Percentiles rank a stretch among this genome's conserved stretches.
Conservation (phyloP, 768 basidiomycete genomes). For the Pulveroboletus frians region DNA sequence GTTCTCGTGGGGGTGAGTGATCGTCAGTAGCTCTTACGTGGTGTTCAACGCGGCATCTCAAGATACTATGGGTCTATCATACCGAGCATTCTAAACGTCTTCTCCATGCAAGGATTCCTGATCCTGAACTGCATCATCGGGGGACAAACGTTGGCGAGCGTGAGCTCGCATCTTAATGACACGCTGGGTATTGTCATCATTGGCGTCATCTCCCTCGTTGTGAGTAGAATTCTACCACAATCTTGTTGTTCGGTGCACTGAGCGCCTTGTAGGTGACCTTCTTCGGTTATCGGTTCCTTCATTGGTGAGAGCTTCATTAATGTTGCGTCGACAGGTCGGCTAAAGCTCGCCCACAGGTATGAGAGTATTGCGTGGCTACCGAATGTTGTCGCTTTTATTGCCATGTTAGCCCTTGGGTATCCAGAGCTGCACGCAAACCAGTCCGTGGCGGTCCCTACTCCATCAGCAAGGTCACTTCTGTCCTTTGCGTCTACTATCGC, state of each 20-base stretch:
- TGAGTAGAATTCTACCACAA: slow-evolving; percentile 9
- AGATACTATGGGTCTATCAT: slow-evolving; percentile 39
- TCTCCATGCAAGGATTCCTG: slow-evolving; percentile 52
- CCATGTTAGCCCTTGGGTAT: slow-evolving; percentile 63
- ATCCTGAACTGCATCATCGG: slow-evolving; percentile 58
- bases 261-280: slow-evolving; percentile 46
- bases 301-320: slow-evolving; percentile 39
- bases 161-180: slow-evolving; percentile 31
- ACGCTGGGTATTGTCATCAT: slow-evolving; percentile 33
- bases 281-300: slow-evolving; percentile 59
- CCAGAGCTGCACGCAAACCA: slow-evolving; percentile 51
- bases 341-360: slow-evolving; percentile 44
- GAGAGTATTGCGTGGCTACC: slow-evolving; percentile 78
- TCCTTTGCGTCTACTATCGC: slow-evolving; percentile 43
- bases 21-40: slow-evolving; percentile 9
- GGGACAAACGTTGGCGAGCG: slow-evolving; percentile 54
- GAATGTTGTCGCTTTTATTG: slow-evolving; percentile 59
- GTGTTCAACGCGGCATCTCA: slow-evolving; percentile 1
- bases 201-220: slow-evolving; percentile 27
- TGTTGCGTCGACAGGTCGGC: not conserved
- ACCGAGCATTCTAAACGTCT: slow-evolving; percentile 43
- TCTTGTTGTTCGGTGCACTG: not conserved
- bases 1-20: slow-evolving; percentile 46
- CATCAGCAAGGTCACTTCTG: slow-evolving; percentile 33
- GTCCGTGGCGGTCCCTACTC: slow-evolving; percentile 31